phyloP scores from a whole-genome alignment of 768 basidiomycete species.

The Boletellus ananiceps region DNA sequence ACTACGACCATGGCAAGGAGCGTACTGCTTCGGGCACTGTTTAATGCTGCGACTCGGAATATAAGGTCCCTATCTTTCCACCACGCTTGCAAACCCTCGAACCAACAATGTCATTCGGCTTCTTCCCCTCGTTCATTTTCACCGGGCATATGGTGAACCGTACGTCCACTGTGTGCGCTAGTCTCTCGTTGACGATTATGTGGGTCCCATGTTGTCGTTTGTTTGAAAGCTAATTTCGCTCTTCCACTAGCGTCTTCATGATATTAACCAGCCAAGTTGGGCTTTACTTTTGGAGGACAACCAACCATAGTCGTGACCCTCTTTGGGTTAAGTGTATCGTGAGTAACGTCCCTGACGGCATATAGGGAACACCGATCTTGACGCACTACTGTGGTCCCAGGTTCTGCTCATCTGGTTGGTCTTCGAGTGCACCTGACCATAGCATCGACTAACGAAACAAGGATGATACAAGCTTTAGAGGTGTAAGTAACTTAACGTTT shows the following conservation, averaged over 20 bases:
- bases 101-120: slow-evolving; percentile 2
- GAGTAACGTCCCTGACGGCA: neutral
- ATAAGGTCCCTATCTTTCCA: slow-evolving; percentile 7
- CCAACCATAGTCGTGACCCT: slow-evolving; percentile 14
- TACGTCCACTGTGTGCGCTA: slow-evolving; percentile 4
- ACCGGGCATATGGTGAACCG: slow-evolving; percentile 4
- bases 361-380: neutral
- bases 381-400: slow-evolving; percentile 3
- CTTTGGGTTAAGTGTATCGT: slow-evolving; percentile 22
- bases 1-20: neutral
- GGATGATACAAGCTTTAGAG: slow-evolving; percentile 16
- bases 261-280: slow-evolving; percentile 22
- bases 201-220: neutral
- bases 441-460: slow-evolving; percentile 7
- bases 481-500: slow-evolving; percentile 5
- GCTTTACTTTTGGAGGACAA: slow-evolving; percentile 19
- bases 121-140: neutral
- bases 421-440: neutral
- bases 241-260: slow-evolving; percentile 11
- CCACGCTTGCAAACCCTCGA: neutral
- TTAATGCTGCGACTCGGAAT: neutral
- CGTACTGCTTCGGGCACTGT: neutral
- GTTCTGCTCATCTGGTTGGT: slow-evolving; percentile 22
- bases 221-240: neutral
- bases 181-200: slow-evolving; percentile 15